Percentiles rank a stretch among this genome's conserved stretches.
Conservation (phyloP, 2,329 filamentous ascomycete species). For the Penicillium sp. region DNA sequence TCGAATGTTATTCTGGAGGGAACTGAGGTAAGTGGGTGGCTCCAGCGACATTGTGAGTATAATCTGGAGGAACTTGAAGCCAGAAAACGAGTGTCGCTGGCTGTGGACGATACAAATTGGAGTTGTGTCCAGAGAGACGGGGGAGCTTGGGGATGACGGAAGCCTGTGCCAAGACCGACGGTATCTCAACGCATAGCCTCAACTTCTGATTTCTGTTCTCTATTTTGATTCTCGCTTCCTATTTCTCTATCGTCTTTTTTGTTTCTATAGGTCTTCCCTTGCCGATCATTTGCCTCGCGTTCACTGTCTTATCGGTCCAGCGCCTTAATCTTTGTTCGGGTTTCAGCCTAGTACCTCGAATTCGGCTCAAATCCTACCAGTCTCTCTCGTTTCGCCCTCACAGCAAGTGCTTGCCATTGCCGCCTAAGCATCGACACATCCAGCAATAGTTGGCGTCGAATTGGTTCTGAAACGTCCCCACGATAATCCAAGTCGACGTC, state of each 20-base stretch:
- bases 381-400: conserved; percentile 6
- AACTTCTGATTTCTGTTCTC: conserved; percentile 3
- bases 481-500: conserved; percentile 5
- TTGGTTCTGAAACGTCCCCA: not conserved
- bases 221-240: not conserved
- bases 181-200: conserved; percentile 9
- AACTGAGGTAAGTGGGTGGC: conserved; percentile 75
- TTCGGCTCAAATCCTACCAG: conserved; percentile 1
- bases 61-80: conserved; percentile 4
- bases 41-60: conserved; percentile 68
- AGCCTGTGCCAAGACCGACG: conserved; percentile 21
- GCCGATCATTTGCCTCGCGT: not conserved
- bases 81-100: conserved; percentile 7
- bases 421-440: not conserved
- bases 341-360: conserved; percentile 9
- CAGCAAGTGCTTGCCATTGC: not conserved
- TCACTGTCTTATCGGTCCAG: not conserved
- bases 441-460: not conserved
- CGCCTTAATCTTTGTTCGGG: conserved; percentile 7
- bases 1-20: conserved; percentile 93
- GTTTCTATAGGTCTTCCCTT: not conserved
- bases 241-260: conserved; percentile 1
- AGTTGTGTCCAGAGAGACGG: conserved; percentile 13
- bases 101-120: conserved; percentile 3
- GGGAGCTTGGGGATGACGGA: conserved; percentile 22